Conservation (phyloP, 139 green algal genomes). For the Chlamydomonas sphaeroides region DNA sequence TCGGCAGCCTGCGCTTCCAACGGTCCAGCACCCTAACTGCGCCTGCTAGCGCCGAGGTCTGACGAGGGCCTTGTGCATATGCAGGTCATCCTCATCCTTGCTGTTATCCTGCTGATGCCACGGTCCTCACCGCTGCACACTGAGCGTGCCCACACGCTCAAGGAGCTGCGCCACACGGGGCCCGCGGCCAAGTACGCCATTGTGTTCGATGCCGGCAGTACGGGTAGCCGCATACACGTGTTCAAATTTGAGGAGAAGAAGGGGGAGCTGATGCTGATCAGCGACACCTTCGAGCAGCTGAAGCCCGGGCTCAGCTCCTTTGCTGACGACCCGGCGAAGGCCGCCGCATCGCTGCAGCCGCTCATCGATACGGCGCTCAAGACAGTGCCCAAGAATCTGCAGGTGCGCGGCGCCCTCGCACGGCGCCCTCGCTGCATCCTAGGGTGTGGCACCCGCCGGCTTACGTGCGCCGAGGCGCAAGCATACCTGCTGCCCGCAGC, state of each 20-base stretch:
- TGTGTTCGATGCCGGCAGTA: conserved; percentile 96
- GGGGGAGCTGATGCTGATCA: conserved; percentile 73
- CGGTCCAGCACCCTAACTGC: too few relatives aligned
- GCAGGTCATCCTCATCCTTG: conserved; percentile 70
- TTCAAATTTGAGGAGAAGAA: conserved; percentile 85
- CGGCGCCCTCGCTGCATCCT: too few relatives aligned
- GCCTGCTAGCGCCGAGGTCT: too few relatives aligned
- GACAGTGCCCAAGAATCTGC: conserved; percentile 78
- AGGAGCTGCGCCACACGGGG: conserved; percentile 38
- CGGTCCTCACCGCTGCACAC: conserved; percentile 25
- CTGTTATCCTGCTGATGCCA: conserved; percentile 70
- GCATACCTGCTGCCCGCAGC: background rate
- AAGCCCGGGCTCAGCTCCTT: conserved; percentile 94
- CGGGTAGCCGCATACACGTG: conserved; percentile 94
- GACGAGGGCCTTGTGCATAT: too few relatives aligned
- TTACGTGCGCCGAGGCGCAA: too few relatives aligned
- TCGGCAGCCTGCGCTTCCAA: too few relatives aligned
- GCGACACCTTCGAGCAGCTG: conserved; percentile 91
- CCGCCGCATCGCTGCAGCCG: conserved; percentile 80
- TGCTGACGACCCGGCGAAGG: conserved; percentile 75
- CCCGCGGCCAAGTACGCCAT: conserved; percentile 75
- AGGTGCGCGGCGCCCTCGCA: conserved; percentile 35
- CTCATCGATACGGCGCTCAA: conserved; percentile 87
- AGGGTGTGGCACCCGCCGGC: too few relatives aligned
- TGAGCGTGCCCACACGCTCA: conserved; percentile 37